Percentiles rank a stretch among this genome's conserved stretches.
Conservation (phyloP, 2,329 filamentous ascomycete genomes). For the Seiridium unicorne region DNA sequence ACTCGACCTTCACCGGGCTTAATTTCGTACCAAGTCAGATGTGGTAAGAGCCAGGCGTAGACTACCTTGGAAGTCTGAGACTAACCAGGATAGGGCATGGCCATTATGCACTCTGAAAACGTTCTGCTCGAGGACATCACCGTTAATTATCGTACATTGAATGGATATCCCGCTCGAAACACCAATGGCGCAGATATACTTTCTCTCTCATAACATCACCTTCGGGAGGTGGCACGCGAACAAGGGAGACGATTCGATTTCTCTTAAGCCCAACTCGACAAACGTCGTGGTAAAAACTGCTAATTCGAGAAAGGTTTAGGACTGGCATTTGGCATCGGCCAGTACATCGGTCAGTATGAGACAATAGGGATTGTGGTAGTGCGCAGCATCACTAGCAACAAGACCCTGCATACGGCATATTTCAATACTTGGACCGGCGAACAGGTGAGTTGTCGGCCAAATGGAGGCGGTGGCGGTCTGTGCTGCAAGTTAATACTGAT, state of each 20-base stretch:
- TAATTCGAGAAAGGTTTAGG: conserved; percentile 49
- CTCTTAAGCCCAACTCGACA: conserved; percentile 53
- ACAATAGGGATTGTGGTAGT: conserved; percentile 47
- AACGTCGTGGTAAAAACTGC: conserved; percentile 50
- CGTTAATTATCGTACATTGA: conserved; percentile 44
- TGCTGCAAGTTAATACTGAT: conserved; percentile 31
- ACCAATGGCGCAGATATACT: conserved; percentile 42
- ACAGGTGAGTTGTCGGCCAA: conserved; percentile 49
- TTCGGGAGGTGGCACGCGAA: conserved; percentile 48
- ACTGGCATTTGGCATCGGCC: conserved; percentile 57
- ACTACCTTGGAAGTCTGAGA: not conserved
- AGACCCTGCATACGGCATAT: conserved; percentile 48
- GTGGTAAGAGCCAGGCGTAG: conserved; percentile 33
- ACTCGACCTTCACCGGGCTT: conserved; percentile 46
- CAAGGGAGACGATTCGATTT: conserved; percentile 54
- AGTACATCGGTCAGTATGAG: conserved; percentile 47
- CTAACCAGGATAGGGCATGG: conserved; percentile 38
- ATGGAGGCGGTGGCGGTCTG: conserved; percentile 56
- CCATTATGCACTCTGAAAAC: conserved; percentile 45
- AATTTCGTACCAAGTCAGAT: conserved; percentile 57
- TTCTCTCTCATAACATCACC: conserved; percentile 47
- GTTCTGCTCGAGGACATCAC: conserved; percentile 49
- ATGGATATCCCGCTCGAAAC: not conserved
- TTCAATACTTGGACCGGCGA: conserved; percentile 60
- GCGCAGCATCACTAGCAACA: conserved; percentile 42